A percentile compares a stretch with the other conserved stretches of the same genome.
These are phyloP conservation scores for Metschnikowia kunwiensis DNA, from an alignment of 805 yeast species.

Conservation along the genomic window DNA sequence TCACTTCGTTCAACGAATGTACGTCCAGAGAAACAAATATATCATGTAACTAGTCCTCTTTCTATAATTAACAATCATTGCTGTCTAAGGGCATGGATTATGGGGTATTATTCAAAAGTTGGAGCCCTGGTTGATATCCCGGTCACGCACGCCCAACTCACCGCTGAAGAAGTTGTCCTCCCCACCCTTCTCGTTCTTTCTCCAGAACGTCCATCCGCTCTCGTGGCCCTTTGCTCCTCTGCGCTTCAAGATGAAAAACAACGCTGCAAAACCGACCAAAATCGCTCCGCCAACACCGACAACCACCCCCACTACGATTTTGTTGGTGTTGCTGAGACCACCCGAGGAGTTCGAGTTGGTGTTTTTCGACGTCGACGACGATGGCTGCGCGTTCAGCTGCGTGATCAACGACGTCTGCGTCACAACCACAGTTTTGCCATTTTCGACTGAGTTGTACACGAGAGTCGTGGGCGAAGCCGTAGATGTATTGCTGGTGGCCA, in stretches of 20 bases:
- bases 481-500: not conserved
- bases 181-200: conserved; percentile 42
- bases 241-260: conserved; percentile 35
- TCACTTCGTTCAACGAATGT: too few relatives aligned
- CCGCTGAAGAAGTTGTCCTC: conserved; percentile 40
- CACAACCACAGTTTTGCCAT: conserved; percentile 38
- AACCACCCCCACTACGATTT: conserved; percentile 46
- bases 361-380: conserved; percentile 21
- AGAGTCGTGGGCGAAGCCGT: conserved; percentile 21
- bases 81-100: too few relatives aligned
- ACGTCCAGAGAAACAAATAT: too few relatives aligned
- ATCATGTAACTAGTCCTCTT: too few relatives aligned
- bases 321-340: conserved; percentile 42
- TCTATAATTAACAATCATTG: too few relatives aligned
- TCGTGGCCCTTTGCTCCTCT: conserved; percentile 28
- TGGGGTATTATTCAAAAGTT: conserved; percentile 34
- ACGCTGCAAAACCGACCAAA: conserved; percentile 32
- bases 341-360: conserved; percentile 19
- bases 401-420: conserved; percentile 36
- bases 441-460: conserved; percentile 28
- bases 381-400: conserved; percentile 23
- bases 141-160: conserved; percentile 46
- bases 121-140: conserved; percentile 46
- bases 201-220: conserved; percentile 47
- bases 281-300: conserved; percentile 47